Evolutionary conservation across 805 yeast species (phyloP).

Genomic region (Pichia rugopelliculosa): DNA sequence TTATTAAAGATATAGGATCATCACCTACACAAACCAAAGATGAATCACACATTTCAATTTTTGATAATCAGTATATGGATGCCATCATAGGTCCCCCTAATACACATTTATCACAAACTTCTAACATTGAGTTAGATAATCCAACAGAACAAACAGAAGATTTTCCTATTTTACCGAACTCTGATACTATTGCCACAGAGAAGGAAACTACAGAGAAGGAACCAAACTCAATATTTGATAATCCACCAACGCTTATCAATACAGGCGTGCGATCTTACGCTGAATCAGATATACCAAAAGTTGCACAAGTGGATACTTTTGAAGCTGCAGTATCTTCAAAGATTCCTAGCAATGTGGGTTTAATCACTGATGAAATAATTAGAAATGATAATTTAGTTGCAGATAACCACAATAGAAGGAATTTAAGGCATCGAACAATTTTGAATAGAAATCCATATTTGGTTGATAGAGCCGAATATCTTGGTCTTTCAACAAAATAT

Average conservation of each 20-base stretch:
- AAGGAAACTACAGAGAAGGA: not conserved
- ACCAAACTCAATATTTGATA: not conserved
- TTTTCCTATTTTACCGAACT: not conserved
- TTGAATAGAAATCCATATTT: conserved; percentile 25
- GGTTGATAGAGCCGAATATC: conserved; percentile 28
- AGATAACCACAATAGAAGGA: not conserved
- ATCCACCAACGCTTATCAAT: too few species aligned
- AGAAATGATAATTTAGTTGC: not conserved
- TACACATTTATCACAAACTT: not conserved
- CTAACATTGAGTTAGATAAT: not conserved
- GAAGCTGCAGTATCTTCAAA: not conserved
- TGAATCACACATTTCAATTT: not conserved
- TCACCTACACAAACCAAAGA: not conserved
- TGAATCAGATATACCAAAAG: not conserved
- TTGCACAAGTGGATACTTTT: not conserved
- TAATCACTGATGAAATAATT: not conserved
- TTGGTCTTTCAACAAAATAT: conserved; percentile 26
- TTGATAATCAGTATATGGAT: not conserved
- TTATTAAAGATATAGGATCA: not conserved
- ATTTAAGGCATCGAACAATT: conserved; percentile 10
- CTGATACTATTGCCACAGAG: not conserved
- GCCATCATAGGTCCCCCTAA: not conserved
- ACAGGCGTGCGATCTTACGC: too few species aligned
- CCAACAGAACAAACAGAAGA: not conserved
- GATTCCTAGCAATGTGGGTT: not conserved